These are phyloP conservation scores for Fusarium sp. DNA, from an alignment of 2,329 filamentous ascomycete species.

Conservation along the genomic window DNA sequence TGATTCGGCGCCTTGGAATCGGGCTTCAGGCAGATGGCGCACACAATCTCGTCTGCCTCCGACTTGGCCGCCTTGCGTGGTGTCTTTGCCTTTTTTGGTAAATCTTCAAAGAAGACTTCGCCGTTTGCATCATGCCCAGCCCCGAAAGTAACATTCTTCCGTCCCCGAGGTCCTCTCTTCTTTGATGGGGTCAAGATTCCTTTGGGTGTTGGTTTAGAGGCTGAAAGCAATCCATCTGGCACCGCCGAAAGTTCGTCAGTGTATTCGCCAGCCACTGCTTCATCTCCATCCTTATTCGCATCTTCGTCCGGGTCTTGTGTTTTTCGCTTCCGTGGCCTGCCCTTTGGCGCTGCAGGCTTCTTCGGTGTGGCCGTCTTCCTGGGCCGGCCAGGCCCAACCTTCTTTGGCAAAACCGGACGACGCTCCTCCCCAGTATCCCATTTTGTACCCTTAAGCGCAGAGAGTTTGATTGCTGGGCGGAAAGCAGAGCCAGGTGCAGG, in stretches of 20 bases:
- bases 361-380: constrained; percentile 31
- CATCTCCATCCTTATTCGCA: constrained; percentile 12
- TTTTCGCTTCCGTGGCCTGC: constrained; percentile 41
- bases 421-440: constrained; percentile 50
- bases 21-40: constrained; percentile 67
- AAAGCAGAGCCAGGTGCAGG: constrained; percentile 30
- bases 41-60: constrained; percentile 65
- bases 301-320: constrained; percentile 18
- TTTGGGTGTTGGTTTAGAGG: constrained; percentile 55
- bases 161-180: constrained; percentile 53
- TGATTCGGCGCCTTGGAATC: constrained; percentile 70
- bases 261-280: constrained; percentile 12
- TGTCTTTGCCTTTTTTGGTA: constrained; percentile 55
- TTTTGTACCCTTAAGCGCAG: constrained; percentile 52
- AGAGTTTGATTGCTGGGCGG: constrained; percentile 53
- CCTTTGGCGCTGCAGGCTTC: constrained; percentile 36
- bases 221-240: constrained; percentile 28
- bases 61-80: constrained; percentile 47
- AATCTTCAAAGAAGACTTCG: constrained; percentile 66
- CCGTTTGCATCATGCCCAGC: constrained; percentile 49
- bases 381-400: constrained; percentile 35
- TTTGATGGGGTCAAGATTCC: constrained; percentile 69
- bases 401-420: constrained; percentile 36
- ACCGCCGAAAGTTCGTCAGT: constrained; percentile 28
- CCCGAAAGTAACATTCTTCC: constrained; percentile 69